A percentile compares a stretch with the other conserved stretches of the same genome.
Evolutionary conservation across 306 rosid genomes (phyloP).

Genomic region (Potentilla sterilis): DNA sequence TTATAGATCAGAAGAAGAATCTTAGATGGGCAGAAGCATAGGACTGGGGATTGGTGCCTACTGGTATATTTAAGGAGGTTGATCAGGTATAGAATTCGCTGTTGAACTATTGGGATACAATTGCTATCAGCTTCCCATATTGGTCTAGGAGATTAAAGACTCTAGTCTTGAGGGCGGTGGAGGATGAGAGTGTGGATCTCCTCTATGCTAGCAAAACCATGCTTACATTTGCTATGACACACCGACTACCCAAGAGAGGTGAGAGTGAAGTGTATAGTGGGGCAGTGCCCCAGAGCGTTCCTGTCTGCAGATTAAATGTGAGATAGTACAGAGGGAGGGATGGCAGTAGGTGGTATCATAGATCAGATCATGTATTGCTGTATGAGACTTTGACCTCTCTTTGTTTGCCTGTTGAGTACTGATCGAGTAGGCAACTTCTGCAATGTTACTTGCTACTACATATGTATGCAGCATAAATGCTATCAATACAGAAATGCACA

Average conservation of each 20-base stretch:
- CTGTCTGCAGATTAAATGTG: not conserved
- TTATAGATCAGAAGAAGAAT: not conserved
- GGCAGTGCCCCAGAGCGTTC: not conserved
- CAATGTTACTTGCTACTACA: not conserved
- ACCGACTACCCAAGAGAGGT: not conserved
- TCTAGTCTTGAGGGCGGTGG: conserved; percentile 7
- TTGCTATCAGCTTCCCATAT: not conserved
- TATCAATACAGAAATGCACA: not conserved
- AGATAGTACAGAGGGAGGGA: not conserved
- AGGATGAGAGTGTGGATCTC: not conserved
- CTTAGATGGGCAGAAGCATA: conserved; percentile 2
- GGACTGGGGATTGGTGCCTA: not conserved
- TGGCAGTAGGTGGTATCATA: not conserved
- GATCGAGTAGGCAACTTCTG: not conserved
- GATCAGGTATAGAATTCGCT: not conserved
- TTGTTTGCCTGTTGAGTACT: not conserved
- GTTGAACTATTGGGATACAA: conserved; percentile 4
- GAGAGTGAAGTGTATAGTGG: not conserved
- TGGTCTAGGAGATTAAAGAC: not conserved
- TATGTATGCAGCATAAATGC: not conserved
- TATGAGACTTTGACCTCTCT: not conserved
- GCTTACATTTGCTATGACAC: not conserved
- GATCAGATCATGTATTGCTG: not conserved
- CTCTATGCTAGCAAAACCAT: not conserved
- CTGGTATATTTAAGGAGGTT: conserved; percentile 5